Evolutionary conservation across 2,329 filamentous ascomycete species (phyloP), one percentile per base, ranked within the genome.

Genomic region (Hypoxylon sp.): DNA sequence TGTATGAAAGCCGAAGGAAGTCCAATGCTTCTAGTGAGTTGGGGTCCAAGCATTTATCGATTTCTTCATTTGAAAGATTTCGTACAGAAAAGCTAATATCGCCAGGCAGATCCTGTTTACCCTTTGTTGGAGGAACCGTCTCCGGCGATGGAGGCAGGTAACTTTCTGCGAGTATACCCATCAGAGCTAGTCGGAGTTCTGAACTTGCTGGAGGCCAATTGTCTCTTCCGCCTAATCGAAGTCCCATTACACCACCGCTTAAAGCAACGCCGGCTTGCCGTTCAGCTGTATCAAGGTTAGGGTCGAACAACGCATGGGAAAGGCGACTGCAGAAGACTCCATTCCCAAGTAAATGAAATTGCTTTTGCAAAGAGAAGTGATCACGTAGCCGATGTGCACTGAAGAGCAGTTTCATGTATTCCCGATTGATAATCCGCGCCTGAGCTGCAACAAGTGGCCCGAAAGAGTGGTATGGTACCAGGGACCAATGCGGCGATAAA

Each of bases 201-300:
- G 94, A 98, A 78, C 93, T 97, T 24, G 94, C 94, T 3, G 96
- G 96, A 26, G 96, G 96, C 96, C 96, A 98, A 33, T 86, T 93
- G 61, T 93, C 90, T 74, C 94, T 88, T 1, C 88, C 89, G n/a
- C 92, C 92, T 0, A 98, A 84, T 44, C 94, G 91, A 44, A 98
- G 84, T 0, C 96, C 95, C 85, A 97, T 95, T 13, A 88, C 83
- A 64, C 90, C 87, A 53, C 92, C 91, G 50, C 88, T 88, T 8
- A 90, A 87, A 48, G 92, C 88, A 33, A 91, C 84, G 2, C 93
- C 93, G 17, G 87, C 83, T 54, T 88, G 88, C 47, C 92, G 86
- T 77, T 97, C 93, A 2, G 94, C 92, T 26, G 91, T 92, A 72
- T 92, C 90, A 53, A 96, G 86, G 24, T 97, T 90, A 0, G 94